Evolutionary conservation across 495 filamentous ascomycete species (phyloP).

Genomic region (Aeminium ludgeri): DNA sequence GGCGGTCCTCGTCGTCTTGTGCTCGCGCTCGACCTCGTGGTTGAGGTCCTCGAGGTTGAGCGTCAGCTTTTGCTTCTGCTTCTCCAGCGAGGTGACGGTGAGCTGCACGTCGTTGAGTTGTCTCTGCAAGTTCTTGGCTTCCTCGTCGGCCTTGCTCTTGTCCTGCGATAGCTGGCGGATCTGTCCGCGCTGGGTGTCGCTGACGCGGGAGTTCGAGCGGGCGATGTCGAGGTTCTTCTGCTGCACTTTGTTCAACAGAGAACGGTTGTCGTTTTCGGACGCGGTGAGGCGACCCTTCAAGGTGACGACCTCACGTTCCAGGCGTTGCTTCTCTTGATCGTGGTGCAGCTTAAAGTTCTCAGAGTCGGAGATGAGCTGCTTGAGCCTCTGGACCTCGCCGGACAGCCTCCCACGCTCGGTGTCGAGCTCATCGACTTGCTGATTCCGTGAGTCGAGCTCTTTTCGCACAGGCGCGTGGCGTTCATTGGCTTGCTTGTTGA

Average conservation of each 20-base stretch:
- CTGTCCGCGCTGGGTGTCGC: slow-evolving; percentile 67
- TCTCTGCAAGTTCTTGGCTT: slow-evolving; percentile 61
- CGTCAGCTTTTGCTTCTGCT: slow-evolving; percentile 88
- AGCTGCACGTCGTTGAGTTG: slow-evolving; percentile 81
- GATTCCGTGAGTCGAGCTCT: slow-evolving; percentile 59
- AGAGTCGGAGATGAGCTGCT: slow-evolving; percentile 69
- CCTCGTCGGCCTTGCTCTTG: slow-evolving; percentile 69
- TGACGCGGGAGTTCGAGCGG: slow-evolving; percentile 69
- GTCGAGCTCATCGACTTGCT: slow-evolving; percentile 55
- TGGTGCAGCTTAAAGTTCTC: slow-evolving; percentile 71
- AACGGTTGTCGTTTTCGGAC: slow-evolving; percentile 94
- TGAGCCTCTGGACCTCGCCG: slow-evolving; percentile 61
- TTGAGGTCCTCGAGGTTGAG: slow-evolving; percentile 83
- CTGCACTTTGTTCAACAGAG: slow-evolving; percentile 86
- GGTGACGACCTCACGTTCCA: slow-evolving; percentile 83
- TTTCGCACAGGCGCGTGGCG: slow-evolving; percentile 58
- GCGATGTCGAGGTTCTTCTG: slow-evolving; percentile 97
- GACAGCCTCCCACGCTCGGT: slow-evolving; percentile 57
- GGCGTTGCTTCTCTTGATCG: slow-evolving; percentile 82
- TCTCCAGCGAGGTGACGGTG: slow-evolving; percentile 70
- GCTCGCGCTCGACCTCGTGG: slow-evolving; percentile 80
- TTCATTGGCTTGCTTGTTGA: slow-evolving; percentile 63
- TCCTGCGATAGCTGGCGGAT: slow-evolving; percentile 63
- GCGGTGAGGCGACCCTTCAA: slow-evolving; percentile 79
- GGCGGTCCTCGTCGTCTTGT: slow-evolving; percentile 76